Evolutionary conservation across 495 filamentous ascomycete species (phyloP).

Genomic region (Trichoderma erinaceum): DNA sequence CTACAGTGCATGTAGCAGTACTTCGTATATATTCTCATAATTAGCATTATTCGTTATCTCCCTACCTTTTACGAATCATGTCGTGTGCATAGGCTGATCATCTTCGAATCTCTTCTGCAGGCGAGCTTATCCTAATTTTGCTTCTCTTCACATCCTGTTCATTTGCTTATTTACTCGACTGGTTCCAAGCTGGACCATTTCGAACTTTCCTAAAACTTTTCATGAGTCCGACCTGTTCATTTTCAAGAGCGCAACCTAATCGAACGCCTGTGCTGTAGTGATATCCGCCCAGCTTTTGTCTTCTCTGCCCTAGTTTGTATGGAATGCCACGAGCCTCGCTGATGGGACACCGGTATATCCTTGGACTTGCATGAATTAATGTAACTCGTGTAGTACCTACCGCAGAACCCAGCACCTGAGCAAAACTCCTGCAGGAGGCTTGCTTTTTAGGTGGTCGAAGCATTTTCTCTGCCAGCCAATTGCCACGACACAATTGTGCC

Average conservation of each 20-base stretch:
- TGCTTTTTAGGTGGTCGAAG: neutral
- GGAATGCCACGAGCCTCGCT: slow-evolving; percentile 5
- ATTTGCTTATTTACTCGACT: neutral
- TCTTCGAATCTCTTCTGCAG: neutral
- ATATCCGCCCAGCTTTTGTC: neutral
- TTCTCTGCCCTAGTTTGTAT: neutral
- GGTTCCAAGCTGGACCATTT: neutral
- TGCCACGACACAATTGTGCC: neutral
- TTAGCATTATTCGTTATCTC: neutral
- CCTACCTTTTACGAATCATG: neutral
- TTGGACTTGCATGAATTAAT: slow-evolving; percentile 11
- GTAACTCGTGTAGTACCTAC: slow-evolving; percentile 5
- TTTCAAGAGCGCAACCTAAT: neutral
- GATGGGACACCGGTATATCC: neutral
- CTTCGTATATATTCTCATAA: neutral
- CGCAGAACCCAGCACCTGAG: slow-evolving; percentile 4
- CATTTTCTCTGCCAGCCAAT: neutral
- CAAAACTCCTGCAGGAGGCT: neutral
- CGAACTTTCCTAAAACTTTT: neutral
- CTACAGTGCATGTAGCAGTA: neutral
- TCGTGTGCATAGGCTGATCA: neutral
- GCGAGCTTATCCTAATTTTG: neutral
- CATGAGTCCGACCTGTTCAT: neutral
- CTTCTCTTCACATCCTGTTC: neutral
- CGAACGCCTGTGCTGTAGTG: neutral